These are phyloP conservation scores for Epichloe uncinata DNA, from an alignment of 2,329 filamentous ascomycete genomes.

Conservation along the genomic window DNA sequence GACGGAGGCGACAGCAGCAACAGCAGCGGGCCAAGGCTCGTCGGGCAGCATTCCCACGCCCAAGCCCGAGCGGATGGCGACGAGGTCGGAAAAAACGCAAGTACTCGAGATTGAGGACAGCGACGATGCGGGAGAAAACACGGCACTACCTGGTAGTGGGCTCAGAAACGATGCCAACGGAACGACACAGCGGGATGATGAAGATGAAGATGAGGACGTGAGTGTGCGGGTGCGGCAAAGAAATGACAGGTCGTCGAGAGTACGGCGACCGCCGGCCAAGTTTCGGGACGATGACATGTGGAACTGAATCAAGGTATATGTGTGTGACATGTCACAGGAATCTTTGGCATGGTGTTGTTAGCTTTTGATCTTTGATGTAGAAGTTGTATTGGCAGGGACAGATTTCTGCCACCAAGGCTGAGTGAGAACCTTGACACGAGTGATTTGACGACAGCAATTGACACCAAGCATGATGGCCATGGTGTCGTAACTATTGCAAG, in stretches of 20 bases:
- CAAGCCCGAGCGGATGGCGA: not conserved
- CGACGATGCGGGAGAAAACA: slow-evolving; percentile 10
- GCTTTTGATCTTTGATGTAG: too few species aligned
- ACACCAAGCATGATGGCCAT: too few species aligned
- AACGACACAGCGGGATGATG: slow-evolving; percentile 5
- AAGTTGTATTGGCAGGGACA: not conserved
- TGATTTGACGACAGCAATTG: too few species aligned
- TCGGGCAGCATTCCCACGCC: not conserved
- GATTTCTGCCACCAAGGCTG: not conserved
- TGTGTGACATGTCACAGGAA: not conserved
- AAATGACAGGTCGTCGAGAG: slow-evolving; percentile 16
- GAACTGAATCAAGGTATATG: slow-evolving; percentile 2
- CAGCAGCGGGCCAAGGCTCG: not conserved
- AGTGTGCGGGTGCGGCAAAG: slow-evolving; percentile 18
- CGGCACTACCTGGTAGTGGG: not conserved
- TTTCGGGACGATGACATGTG: slow-evolving; percentile 21
- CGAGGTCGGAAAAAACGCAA: not conserved
- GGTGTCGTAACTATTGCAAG: too few species aligned
- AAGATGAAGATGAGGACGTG: slow-evolving; percentile 14
- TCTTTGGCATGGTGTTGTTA: not conserved
- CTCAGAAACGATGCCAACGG: not conserved
- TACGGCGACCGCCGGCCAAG: slow-evolving; percentile 22
- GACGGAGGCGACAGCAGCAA: not conserved
- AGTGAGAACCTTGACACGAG: not conserved
- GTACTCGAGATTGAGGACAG: slow-evolving; percentile 17